Evolutionary conservation across 129 eudicot species (phyloP), one percentile per base, ranked within the genome.

Genomic region (Chrysanthemum seticuspe): DNA sequence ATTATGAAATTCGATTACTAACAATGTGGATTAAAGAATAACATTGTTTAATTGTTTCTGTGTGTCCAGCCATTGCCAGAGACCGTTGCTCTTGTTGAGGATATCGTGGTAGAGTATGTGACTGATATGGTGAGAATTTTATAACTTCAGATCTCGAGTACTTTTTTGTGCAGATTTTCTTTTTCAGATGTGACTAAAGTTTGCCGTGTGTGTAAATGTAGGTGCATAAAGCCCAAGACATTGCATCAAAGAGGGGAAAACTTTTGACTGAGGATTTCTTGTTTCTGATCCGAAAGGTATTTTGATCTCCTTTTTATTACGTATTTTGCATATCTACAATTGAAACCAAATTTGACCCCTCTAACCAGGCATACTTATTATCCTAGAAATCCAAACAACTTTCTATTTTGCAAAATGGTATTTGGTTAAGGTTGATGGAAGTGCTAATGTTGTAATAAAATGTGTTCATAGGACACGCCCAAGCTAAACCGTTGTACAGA

Each of bases 171-270:
- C 50, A 66, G 0, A 29, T 62, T 1, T 62, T 2, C 23, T 3
- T 25, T 13, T 25, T 25, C n/a, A 18, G 49, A 10, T 4, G 21
- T 62, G 47, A 40, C 66, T 27, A 61, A 40, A 62, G 34, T 40
- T 40, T 40, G 47, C 9, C 2, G 47, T 67, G 68, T 21, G 23
- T 69, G 56, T 72, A 13, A 74, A 0, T 79, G 62, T 71, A 95
- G 99, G 97, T 90, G 19, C 96, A 90, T 75, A 95, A 95, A 84
- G 97, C 99, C 74, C 99, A 95, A 84, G 97, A 95, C 57, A 63
- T 85, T 67, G 97, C 94, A 51, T 83, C 97, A 47, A 95, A 91
- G 82, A 85, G 99, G 76, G 99, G 97, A 75, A 95, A 88, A 80
- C 99, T 91, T 74, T 82, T 91, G 83, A 95, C 96, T 0, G 97